Evolutionary conservation across 805 yeast species (phyloP).

Genomic region (Metschnikowia rubicola): DNA sequence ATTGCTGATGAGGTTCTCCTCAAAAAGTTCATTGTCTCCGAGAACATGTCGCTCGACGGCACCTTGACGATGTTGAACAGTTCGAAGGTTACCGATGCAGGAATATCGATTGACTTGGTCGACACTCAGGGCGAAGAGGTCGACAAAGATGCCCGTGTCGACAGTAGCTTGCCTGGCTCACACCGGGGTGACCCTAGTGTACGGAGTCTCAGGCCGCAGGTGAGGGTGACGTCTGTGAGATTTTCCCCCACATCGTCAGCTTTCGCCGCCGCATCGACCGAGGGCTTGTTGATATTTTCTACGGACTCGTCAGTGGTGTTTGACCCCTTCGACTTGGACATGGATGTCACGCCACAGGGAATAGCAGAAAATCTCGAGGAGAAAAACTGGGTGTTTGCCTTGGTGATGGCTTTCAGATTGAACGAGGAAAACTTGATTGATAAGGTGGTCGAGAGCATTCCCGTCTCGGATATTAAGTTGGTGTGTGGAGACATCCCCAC

Average conservation of each 20-base stretch:
- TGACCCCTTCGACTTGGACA: conserved; percentile 93
- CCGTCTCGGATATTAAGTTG: conserved; percentile 64
- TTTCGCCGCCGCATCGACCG: conserved; percentile 94
- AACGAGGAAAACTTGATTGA: conserved; percentile 76
- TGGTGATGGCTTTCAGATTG: conserved; percentile 90
- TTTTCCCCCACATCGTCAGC: conserved; percentile 89
- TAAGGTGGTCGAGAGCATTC: conserved; percentile 69
- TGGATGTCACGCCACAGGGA: conserved; percentile 84
- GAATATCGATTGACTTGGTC: conserved; percentile 66
- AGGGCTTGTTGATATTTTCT: conserved; percentile 81
- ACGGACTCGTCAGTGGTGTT: conserved; percentile 71
- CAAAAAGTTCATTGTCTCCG: conserved; percentile 77
- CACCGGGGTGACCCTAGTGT: conserved; percentile 70
- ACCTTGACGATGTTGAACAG: conserved; percentile 78
- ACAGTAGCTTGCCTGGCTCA: conserved; percentile 81
- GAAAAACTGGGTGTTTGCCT: conserved; percentile 65
- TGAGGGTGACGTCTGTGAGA: conserved; percentile 72
- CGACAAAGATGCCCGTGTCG: conserved; percentile 79
- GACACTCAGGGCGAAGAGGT: conserved; percentile 85
- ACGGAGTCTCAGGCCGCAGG: conserved; percentile 72
- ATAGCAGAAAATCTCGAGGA: conserved; percentile 58
- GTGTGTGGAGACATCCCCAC: conserved; percentile 69
- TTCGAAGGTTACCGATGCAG: conserved; percentile 81
- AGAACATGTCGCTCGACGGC: conserved; percentile 89
- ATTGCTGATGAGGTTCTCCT: conserved; percentile 82